Conservation (phyloP, 768 basidiomycete species). For the Candolleomyces eurysporus region DNA sequence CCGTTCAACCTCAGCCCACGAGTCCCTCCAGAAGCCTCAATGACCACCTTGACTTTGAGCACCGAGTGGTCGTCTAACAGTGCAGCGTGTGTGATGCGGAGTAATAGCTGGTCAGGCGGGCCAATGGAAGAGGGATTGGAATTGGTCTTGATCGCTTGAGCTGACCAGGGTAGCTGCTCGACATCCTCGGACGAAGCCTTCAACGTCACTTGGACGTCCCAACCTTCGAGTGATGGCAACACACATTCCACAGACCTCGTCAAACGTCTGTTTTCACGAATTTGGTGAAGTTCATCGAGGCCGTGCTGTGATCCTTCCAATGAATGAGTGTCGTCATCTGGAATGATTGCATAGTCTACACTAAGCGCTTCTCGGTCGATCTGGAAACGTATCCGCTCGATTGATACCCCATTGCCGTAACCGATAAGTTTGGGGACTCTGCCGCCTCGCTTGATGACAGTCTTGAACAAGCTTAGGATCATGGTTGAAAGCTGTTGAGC, state of each 20-base stretch:
- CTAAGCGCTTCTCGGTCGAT: conserved; percentile 79
- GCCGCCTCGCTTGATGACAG: conserved; percentile 71
- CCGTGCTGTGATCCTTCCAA: conserved; percentile 36
- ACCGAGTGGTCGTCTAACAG: conserved; percentile 74
- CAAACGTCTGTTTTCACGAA: conserved; percentile 67
- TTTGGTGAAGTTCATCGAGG: conserved; percentile 60
- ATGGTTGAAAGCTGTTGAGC: conserved; percentile 86
- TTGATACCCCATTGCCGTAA: conserved; percentile 78
- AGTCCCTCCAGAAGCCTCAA: conserved; percentile 78
- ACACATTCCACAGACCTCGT: conserved; percentile 78
- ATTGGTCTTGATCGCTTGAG: conserved; percentile 50
- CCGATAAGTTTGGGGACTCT: conserved; percentile 73
- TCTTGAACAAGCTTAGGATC: conserved; percentile 76
- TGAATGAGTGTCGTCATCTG: conserved; percentile 61
- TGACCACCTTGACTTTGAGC: conserved; percentile 73
- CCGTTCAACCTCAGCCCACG: conserved; percentile 87
- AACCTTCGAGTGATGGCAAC: conserved; percentile 75
- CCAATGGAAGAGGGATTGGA: conserved; percentile 31
- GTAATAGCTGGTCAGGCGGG: conserved; percentile 49
- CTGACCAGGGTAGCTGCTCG: conserved; percentile 72
- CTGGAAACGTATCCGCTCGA: conserved; percentile 79
- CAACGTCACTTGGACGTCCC: conserved; percentile 81
- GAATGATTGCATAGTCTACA: conserved; percentile 81
- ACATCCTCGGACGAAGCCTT: conserved; percentile 73
- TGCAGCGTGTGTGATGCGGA: conserved; percentile 71